Base-by-base conservation (phyloP, 306 rosid species). In the Casuarina glauca region DNA sequence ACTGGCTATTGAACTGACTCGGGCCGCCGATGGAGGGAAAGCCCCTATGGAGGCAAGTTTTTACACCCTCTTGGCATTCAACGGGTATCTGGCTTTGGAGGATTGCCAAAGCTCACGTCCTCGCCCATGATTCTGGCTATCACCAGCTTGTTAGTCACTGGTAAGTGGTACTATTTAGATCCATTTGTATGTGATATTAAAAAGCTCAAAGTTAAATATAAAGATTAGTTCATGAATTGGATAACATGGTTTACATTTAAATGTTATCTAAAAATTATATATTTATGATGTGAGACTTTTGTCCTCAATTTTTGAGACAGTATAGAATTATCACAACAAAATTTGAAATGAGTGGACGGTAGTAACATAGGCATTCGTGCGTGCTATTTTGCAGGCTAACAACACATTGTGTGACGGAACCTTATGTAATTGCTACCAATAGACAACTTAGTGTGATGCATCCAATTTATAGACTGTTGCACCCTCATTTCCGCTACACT, bases 401-500 rank as follows among this genome's bases (percentile, higher is more conserved):
- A 76, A 95, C 98, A 41, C 98, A 95, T 62, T 80, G 87, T 74
- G 90, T 50, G 20, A 86, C 94, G 39, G 98, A 95, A 69, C 97
- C 98, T 0, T 95, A 90, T 73, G 81, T 95, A n/a, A 92, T 95
- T 35, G 96, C 97, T 2, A 82, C 97, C 6, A 82, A 88, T 19
- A 88, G 98, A 26, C 97, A 92, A 73, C 88, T 95, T 0, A 95
- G 98, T 78, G 91, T 46, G 79, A 75, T 89, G 85, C 98, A 94
- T 57, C 98, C 98, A 45, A 89, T 94, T 69, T 84, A 89, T 10
- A 88, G 78, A 76, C 71, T 94, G 63, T 67, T 94, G 71, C 95
- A 86, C 63, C 98, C 98, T 45, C 97, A 92, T 80, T 91, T 92
- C 70, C 88, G 97, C 68, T 91, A 89, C 87, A 92, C 97, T 0